A percentile compares a stretch with the other conserved stretches of the same genome.
Evolutionary conservation across 2,329 filamentous ascomycete genomes (phyloP).

Genomic region (Sporothrix sp.): DNA sequence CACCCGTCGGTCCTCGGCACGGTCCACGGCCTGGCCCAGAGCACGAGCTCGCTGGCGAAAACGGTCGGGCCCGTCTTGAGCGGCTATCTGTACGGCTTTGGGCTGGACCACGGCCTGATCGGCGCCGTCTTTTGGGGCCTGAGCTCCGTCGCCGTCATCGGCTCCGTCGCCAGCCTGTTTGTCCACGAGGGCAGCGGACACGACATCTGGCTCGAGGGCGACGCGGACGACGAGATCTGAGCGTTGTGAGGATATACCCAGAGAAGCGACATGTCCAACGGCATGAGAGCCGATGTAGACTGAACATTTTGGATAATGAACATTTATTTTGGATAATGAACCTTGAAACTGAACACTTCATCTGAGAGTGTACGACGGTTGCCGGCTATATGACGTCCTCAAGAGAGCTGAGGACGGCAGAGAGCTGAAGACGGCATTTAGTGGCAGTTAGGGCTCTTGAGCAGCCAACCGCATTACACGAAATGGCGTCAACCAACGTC

Average conservation of each 20-base stretch:
- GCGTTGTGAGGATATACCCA: too few species aligned
- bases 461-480: too few species aligned
- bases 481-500: too few species aligned
- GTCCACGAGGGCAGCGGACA: conserved; percentile 54
- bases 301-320: neutral
- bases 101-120: conserved; percentile 46
- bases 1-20: conserved; percentile 48
- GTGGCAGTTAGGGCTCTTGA: too few species aligned
- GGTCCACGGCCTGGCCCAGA: conserved; percentile 48
- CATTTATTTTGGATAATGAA: too few species aligned
- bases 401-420: too few species aligned
- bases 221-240: conserved; percentile 42
- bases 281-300: too few species aligned
- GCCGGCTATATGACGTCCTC: too few species aligned
- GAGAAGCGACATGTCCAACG: too few species aligned
- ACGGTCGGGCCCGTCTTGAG: conserved; percentile 52
- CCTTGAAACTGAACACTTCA: too few species aligned
- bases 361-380: too few species aligned
- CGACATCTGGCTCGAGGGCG: conserved; percentile 54
- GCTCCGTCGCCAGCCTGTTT: conserved; percentile 38
- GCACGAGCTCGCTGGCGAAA: conserved; percentile 45
- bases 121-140: conserved; percentile 51
- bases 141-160: conserved; percentile 38
- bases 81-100: conserved; percentile 51
- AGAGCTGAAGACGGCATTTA: too few species aligned